phyloP scores from a whole-genome alignment of 108 stramenopile species.

The Skeletonema potamos region DNA sequence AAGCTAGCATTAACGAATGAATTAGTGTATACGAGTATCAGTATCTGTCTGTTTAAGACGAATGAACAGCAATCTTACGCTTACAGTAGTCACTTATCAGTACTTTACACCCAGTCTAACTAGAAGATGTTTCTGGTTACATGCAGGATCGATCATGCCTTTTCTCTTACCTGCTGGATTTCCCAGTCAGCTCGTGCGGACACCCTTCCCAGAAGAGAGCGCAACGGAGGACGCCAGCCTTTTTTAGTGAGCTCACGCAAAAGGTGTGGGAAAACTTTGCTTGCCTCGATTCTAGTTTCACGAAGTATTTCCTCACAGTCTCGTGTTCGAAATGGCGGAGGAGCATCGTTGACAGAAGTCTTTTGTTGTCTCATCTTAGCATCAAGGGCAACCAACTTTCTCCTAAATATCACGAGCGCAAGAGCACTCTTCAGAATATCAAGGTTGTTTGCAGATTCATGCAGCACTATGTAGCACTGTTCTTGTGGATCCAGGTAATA shows the following conservation, averaged over 20 bases:
- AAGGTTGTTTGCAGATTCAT: conserved; percentile 70
- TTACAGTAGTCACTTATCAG: neutral
- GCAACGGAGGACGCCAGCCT: conserved; percentile 68
- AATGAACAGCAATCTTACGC: too few relatives aligned
- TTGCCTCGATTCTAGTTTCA: conserved; percentile 50
- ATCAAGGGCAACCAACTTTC: conserved; percentile 50
- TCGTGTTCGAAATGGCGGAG: conserved; percentile 42
- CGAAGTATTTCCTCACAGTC: conserved; percentile 61
- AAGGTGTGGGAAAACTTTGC: conserved; percentile 57
- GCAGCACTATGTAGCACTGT: conserved; percentile 83
- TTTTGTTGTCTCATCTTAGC: conserved; percentile 3
- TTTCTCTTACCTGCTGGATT: conserved; percentile 22
- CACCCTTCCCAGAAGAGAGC: conserved; percentile 81
- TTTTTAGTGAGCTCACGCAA: conserved; percentile 52
- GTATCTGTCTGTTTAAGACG: neutral
- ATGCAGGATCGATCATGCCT: neutral
- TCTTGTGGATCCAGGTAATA: conserved; percentile 49
- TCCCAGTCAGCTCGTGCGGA: conserved; percentile 71
- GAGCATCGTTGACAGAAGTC: conserved; percentile 1
- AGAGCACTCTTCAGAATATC: conserved; percentile 80
- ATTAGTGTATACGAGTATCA: neutral
- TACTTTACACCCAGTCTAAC: neutral
- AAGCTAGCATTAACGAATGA: neutral
- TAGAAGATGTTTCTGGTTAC: neutral
- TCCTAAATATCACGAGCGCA: conserved; percentile 60